Evolutionary conservation across 2,329 filamentous ascomycete genomes (phyloP), one percentile per base, ranked within the genome.

Genomic region (Penicillium sp.): DNA sequence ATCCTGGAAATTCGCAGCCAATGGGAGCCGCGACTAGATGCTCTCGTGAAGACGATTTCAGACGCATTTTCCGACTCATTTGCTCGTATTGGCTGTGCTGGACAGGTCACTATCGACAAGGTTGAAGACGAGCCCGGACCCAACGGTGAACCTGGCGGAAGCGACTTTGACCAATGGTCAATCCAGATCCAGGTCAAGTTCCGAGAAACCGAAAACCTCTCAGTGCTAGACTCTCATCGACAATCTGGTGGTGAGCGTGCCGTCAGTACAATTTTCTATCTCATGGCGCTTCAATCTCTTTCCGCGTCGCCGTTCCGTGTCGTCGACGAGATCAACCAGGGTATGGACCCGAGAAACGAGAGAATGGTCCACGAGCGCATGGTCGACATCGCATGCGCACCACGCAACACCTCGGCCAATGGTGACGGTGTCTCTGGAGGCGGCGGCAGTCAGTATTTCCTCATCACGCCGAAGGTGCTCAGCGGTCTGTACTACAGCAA

Each of bases 291-390:
- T 24, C 94, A 99, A 72, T 90, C 90, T 50, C 86, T 99, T 66
- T 93, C 94, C 16, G 89, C 91, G 66, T 91, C 92, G 3, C 94
- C 94, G 1, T 99, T 99, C 83, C 91, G 94, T 52, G 93, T 99
- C 50, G 94, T 99, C 58, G 94, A 99, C 74, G 94, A 99, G 77
- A 99, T 99, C 80, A 99, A 99, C 70, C 94, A 99, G 76, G 94
- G 94, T 63, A 99, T 99, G 94, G 94, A 99, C 72, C 94, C 93
- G 45, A 87, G 94, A 66, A 99, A 99, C 74, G 94, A 99, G 75
- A 89, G 94, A 64, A 95, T 97, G 84, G 92, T 99, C 16, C 94
- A 99, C 75, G 91, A 93, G 70, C 90, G 94, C 61, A 95, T 99
- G 89, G 94, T 99, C 8, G 91, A 97, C 68, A 97, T 99, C 68